Base-by-base conservation (phyloP, 495 filamentous ascomycete species). In the Talaromyces stipitatus region DNA sequence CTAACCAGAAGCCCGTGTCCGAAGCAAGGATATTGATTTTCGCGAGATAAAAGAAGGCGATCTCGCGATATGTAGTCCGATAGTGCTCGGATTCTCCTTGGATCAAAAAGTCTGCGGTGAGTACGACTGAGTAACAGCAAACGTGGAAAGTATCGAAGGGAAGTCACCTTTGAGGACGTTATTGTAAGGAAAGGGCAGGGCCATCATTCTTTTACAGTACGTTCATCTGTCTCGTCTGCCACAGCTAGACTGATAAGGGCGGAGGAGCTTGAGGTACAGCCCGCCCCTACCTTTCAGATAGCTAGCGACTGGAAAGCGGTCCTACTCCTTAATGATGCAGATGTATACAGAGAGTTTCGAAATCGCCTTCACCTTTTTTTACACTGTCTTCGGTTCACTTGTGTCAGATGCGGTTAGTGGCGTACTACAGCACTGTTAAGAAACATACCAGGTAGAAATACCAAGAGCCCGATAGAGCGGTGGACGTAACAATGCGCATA, bases 311-410 rank as follows among this genome's bases (percentile, higher is more conserved):
- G 81, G 81, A 69, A 64, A 2, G 69, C 71, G 6, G 68, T 78
- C 38, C 62, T 78, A 0, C 64, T 78, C 2, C 64, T 78, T 5
- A 74, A 79, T 56, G 75, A 78, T 51, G 75, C 74, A 8, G 76
- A 79, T 56, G 67, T 78, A 9, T 78, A 77, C 32, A 16, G 62
- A 61, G 33, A 53, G 62, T 2, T 52, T 61, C 67, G 73, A 7
- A 78, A 79, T 59, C 69, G 66, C 18, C 67, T 79, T 74, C 2
- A 74, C 78, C 32, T 82, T 81, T 63, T 61, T 81, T 43, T 66
- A 78, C 54, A 60, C 82, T n/a, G n/a, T n/a, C n/a, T n/a, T n/a
- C n/a, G n/a, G n/a, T n/a, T n/a, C n/a, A n/a, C n/a, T n/a, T n/a
- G n/a, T n/a, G n/a, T n/a, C n/a, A n/a, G n/a, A n/a, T n/a, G n/a